Evolutionary conservation across 306 rosid species (phyloP).

Genomic region (Purshia tridentata): DNA sequence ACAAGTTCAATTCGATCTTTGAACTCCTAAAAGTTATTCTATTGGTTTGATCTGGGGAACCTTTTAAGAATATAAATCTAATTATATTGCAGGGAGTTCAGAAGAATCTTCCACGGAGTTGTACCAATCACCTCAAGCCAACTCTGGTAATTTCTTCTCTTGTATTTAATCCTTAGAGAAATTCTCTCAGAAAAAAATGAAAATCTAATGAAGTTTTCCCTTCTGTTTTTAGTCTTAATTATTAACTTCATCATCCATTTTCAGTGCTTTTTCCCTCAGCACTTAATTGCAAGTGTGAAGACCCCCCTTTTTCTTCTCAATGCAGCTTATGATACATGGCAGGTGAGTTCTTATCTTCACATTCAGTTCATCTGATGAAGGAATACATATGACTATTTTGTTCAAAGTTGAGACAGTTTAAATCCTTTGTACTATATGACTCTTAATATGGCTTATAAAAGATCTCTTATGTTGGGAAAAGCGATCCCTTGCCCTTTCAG

Average conservation of each 20-base stretch:
- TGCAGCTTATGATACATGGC: slow-evolving; percentile 97
- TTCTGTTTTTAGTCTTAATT: not conserved
- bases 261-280: slow-evolving; percentile 97
- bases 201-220: not conserved
- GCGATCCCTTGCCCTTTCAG: not conserved
- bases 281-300: slow-evolving; percentile 56
- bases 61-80: not conserved
- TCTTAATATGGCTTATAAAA: not conserved
- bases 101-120: slow-evolving; percentile 64
- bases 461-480: not conserved
- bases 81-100: slow-evolving; percentile 51
- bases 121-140: slow-evolving; percentile 75
- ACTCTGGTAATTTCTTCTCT: slow-evolving; percentile 51
- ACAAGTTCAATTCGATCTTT: not conserved
- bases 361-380: not conserved
- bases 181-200: not conserved
- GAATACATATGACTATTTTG: not conserved
- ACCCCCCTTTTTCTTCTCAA: slow-evolving; percentile 90
- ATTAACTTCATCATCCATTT: not conserved
- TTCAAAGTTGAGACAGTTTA: not conserved
- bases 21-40: not conserved
- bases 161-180: not conserved
- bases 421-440: not conserved
- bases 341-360: slow-evolving; percentile 44
- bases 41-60: not conserved